Evolutionary conservation across 345 rosid species (phyloP), one percentile per base, ranked within the genome.

Genomic region (Euphorbia peplus): DNA sequence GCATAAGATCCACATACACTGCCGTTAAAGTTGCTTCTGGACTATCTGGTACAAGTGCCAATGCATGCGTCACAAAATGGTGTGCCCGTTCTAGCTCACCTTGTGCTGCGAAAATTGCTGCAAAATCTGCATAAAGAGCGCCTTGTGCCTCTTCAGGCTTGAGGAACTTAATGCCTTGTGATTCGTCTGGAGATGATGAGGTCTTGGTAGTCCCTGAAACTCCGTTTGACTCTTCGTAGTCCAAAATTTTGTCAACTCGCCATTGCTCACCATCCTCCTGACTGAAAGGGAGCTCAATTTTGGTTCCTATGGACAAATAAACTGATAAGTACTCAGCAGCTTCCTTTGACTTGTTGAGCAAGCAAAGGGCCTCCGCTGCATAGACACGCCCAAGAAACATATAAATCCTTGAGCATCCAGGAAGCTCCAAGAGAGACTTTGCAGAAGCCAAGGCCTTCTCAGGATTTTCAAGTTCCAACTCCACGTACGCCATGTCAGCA

Each of bases 281-380:
- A 47, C 64, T 74, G 78, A 83, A 95, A 6, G 99, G 99, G 66
- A 84, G 51, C 67, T 79, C 85, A 28, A 95, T 78, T 68, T 81
- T 77, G 70, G 66, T 81, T 67, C 78, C 92, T 53, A 86, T 88
- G 16, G 88, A 78, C 47, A 95, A 63, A 71, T 90, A 95, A 58
- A 65, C 52, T 6, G 86, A 87, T 74, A 95, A 83, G 78, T 90
- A 93, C 52, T 81, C 89, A 0, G 88, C 90, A 6, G 98, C 99
- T 72, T 92, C 99, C 48, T 79, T 71, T 13, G 92, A 87, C 71
- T 79, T 86, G 86, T 86, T 82, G 78, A 95, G 80, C 78, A 84
- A 67, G 83, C 97, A 95, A 32, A 95, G 97, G 18, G 99, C 96
- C 86, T 95, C 99, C 3, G 98, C 98, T 63, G 88, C 95, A 78